A percentile compares a stretch with the other conserved stretches of the same genome.
Conservation (phyloP, 2,329 filamentous ascomycete genomes). For the Aquanectria penicillioides region DNA sequence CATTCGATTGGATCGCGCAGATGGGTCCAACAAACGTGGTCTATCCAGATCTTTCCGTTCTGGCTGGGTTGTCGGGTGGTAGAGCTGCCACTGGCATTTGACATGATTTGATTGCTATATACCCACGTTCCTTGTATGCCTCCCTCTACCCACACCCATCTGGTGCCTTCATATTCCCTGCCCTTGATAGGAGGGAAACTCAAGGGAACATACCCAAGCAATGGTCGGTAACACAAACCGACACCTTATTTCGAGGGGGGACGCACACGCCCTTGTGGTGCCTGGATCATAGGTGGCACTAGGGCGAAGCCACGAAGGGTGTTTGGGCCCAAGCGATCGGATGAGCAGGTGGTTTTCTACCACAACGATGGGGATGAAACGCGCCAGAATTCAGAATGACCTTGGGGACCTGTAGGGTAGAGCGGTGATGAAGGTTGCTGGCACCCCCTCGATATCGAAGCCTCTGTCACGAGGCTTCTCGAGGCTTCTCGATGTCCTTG, state of each 20-base stretch:
- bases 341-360: neutral
- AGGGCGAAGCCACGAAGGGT: neutral
- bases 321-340: too few species aligned
- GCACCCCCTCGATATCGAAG: too few species aligned
- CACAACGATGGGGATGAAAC: neutral
- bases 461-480: too few species aligned
- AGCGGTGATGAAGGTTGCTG: too few species aligned
- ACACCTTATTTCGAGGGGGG: neutral
- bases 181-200: neutral
- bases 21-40: neutral
- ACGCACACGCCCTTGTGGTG: slow-evolving; percentile 10
- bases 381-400: too few species aligned
- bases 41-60: slow-evolving; percentile 3
- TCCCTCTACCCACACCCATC: neutral
- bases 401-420: too few species aligned
- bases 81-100: slow-evolving; percentile 35
- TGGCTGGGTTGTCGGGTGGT: slow-evolving; percentile 6
- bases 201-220: neutral
- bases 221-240: neutral
- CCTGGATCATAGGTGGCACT: slow-evolving; percentile 1
- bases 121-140: slow-evolving; percentile 24
- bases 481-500: neutral
- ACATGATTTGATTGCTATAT: slow-evolving; percentile 19
- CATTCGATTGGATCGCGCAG: too few species aligned
- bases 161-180: neutral